Conservation (phyloP, 202 grass and related monocot species). For the Dendrocalamus latiflorus region DNA sequence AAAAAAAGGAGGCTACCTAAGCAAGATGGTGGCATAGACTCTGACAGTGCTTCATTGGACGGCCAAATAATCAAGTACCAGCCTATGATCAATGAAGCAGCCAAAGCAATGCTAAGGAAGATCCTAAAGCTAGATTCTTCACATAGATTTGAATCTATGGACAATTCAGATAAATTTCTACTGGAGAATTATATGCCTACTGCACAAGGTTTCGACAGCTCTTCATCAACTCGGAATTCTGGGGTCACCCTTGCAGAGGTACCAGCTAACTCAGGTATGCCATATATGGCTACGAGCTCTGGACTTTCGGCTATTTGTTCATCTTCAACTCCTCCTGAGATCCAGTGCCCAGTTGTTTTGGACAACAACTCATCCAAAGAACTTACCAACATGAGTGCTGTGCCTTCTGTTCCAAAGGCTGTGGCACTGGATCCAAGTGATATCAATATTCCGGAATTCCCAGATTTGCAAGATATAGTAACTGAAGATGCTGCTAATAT, state of each 20-base stretch:
- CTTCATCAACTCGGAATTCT: constrained; percentile 57
- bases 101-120: constrained; percentile 92
- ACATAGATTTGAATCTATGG: constrained; percentile 44
- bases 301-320: constrained; percentile 66
- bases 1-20: constrained; percentile 89
- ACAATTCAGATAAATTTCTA: constrained; percentile 45
- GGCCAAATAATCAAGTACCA: constrained; percentile 94
- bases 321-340: constrained; percentile 47
- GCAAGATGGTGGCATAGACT: constrained; percentile 50
- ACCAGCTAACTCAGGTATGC: constrained; percentile 41
- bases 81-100: constrained; percentile 90
- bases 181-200: constrained; percentile 53
- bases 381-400: constrained; percentile 29
- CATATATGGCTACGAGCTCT: constrained; percentile 51
- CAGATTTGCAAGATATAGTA: constrained; percentile 65
- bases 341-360: constrained; percentile 37
- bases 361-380: constrained; percentile 28
- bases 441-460: constrained; percentile 50
- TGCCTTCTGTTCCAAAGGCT: constrained; percentile 41
- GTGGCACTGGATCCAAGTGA: constrained; percentile 29
- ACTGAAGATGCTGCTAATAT: constrained; percentile 33
- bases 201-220: constrained; percentile 53
- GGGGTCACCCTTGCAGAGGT: constrained; percentile 76
- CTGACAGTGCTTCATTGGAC: constrained; percentile 38
- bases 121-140: constrained; percentile 63